These are phyloP conservation scores for Gastroboletus turbinatus DNA, from an alignment of 1,284 basidiomycete species.

Conservation along the genomic window DNA sequence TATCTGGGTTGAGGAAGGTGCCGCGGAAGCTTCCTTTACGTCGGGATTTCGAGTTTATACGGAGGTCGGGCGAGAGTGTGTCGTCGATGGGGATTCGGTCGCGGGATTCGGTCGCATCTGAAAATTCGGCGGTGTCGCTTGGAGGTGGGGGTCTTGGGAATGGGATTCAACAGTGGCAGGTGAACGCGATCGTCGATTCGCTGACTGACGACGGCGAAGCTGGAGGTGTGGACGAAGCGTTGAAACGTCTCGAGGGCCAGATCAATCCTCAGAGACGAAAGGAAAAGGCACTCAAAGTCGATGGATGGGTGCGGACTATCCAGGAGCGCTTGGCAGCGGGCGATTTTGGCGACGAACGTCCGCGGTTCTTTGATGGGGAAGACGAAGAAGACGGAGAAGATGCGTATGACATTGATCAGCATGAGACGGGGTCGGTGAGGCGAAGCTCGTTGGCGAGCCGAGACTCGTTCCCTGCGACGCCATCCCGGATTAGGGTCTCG, in stretches of 20 bases:
- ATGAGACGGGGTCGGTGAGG: slow-evolving; percentile 29
- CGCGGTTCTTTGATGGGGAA: slow-evolving; percentile 44
- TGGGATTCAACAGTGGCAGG: slow-evolving; percentile 73
- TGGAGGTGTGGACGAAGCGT: slow-evolving; percentile 79
- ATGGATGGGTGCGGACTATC: slow-evolving; percentile 77
- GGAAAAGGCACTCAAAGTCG: slow-evolving; percentile 74
- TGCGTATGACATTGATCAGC: slow-evolving; percentile 38
- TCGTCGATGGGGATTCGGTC: slow-evolving; percentile 74
- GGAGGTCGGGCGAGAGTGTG: slow-evolving; percentile 62
- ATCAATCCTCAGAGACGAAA: slow-evolving; percentile 70
- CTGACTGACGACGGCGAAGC: slow-evolving; percentile 71
- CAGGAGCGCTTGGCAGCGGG: slow-evolving; percentile 61
- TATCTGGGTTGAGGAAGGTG: slow-evolving; percentile 56
- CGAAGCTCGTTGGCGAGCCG: slow-evolving; percentile 6
- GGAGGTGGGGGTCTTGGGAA: slow-evolving; percentile 45
- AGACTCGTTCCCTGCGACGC: slow-evolving; percentile 16
- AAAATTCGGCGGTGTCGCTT: slow-evolving; percentile 44
- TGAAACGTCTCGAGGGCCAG: slow-evolving; percentile 78
- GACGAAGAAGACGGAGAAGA: slow-evolving; percentile 44
- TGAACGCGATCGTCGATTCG: slow-evolving; percentile 76
- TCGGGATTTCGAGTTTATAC: slow-evolving; percentile 75
- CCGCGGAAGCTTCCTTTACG: slow-evolving; percentile 63
- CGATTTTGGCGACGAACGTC: slow-evolving; percentile 55
- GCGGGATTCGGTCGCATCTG: slow-evolving; percentile 51
- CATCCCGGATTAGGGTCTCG: slow-evolving; percentile 27